Evolutionary conservation across 2,329 filamentous ascomycete species (phyloP).

Genomic region (Trichoderma afroharzianum): DNA sequence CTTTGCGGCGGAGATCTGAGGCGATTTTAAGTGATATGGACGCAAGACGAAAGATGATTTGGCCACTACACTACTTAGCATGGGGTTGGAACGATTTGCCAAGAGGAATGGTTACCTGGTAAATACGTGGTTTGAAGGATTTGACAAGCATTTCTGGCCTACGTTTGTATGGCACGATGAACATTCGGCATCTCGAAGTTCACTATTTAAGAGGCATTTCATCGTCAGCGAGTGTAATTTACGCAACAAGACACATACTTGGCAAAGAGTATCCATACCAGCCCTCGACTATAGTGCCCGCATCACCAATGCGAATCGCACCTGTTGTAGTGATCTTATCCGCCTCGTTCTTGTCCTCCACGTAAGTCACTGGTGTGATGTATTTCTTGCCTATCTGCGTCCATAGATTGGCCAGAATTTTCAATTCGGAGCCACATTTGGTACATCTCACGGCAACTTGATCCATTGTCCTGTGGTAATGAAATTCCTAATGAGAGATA

Average conservation of each 20-base stretch:
- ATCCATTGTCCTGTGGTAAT: conserved; percentile 30
- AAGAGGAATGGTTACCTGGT: too few relatives aligned
- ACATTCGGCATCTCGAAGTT: conserved; percentile 37
- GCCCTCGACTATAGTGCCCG: conserved; percentile 32
- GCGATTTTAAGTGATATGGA: conserved; percentile 28
- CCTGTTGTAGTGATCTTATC: conserved; percentile 22
- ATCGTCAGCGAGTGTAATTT: background rate
- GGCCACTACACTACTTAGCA: conserved; percentile 29
- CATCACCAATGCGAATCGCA: conserved; percentile 29
- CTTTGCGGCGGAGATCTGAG: conserved; percentile 23
- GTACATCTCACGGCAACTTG: conserved; percentile 35
- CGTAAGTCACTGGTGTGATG: conserved; percentile 34
- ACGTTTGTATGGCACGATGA: conserved; percentile 29
- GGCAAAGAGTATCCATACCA: background rate
- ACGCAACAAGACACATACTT: background rate
- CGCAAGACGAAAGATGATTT: conserved; percentile 33
- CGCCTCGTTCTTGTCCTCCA: conserved; percentile 12
- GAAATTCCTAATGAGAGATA: background rate
- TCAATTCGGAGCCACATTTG: conserved; percentile 30
- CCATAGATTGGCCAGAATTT: conserved; percentile 37
- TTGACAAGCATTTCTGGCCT: conserved; percentile 34
- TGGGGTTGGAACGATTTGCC: too few relatives aligned
- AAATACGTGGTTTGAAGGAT: conserved; percentile 36
- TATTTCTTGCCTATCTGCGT: conserved; percentile 39
- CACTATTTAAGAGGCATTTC: conserved; percentile 23